Conservation (phyloP, 345 rosid genomes). For the Streptanthus diversifolius region DNA sequence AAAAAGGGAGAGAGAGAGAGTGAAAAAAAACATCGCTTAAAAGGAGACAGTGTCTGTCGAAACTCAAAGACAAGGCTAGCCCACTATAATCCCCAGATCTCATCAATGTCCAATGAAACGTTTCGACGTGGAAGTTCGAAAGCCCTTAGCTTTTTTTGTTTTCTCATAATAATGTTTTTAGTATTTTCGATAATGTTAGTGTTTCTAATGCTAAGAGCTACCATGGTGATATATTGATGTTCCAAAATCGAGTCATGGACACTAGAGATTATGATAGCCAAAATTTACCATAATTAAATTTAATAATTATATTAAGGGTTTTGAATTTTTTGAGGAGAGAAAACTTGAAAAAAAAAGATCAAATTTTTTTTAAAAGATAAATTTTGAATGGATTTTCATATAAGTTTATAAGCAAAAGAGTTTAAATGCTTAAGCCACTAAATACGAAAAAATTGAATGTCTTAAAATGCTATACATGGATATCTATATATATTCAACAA, state of each 20-base stretch:
- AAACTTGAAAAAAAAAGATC: too few relatives aligned
- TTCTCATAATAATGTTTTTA: not conserved
- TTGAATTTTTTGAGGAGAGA: too few relatives aligned
- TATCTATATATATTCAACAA: too few relatives aligned
- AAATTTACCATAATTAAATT: too few relatives aligned
- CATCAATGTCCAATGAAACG: slow-evolving; percentile 17
- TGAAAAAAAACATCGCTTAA: slow-evolving; percentile 2
- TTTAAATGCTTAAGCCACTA: too few relatives aligned
- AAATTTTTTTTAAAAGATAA: too few relatives aligned
- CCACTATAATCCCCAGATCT: slow-evolving; percentile 25
- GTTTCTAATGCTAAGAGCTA: not conserved
- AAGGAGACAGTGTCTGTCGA: slow-evolving; percentile 31
- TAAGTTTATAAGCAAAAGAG: too few relatives aligned
- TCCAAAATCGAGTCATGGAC: not conserved
- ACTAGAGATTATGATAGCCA: too few relatives aligned
- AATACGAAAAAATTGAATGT: too few relatives aligned
- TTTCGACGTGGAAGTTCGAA: slow-evolving; percentile 25
- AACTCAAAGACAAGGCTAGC: slow-evolving; percentile 29
- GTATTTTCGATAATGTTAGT: not conserved
- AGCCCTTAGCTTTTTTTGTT: slow-evolving; percentile 3
- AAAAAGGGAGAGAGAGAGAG: not conserved
- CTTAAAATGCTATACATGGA: too few relatives aligned
- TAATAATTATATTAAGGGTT: too few relatives aligned
- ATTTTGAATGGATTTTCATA: too few relatives aligned
- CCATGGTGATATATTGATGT: not conserved